Evolutionary conservation across 192 early-diverging fungal species (phyloP).

Genomic region (Phlyctochytrium arcticum): DNA sequence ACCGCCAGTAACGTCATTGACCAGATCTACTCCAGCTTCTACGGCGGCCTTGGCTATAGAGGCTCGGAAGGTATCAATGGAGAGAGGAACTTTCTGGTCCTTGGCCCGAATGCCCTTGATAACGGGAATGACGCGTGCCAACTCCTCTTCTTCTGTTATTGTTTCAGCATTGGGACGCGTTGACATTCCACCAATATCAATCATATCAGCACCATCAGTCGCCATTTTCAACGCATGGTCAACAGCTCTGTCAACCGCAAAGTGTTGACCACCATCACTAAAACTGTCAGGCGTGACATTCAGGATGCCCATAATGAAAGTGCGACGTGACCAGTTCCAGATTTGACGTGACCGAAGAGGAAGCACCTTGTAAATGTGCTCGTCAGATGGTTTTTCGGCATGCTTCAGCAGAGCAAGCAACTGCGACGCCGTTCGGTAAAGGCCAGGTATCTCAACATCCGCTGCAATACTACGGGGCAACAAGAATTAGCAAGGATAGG

Average conservation of each 20-base stretch:
- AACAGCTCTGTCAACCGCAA: constrained; percentile 61
- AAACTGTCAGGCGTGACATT: constrained; percentile 98
- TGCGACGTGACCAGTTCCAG: constrained; percentile 63
- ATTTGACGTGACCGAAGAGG: constrained; percentile 33
- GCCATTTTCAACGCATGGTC: constrained; percentile 64
- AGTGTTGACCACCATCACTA: constrained; percentile 79
- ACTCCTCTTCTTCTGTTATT: constrained; percentile 69
- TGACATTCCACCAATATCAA: constrained; percentile 95
- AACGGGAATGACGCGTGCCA: constrained; percentile 77
- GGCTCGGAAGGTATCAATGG: constrained; percentile 89
- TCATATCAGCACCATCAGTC: constrained; percentile 77
- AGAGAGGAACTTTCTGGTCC: constrained; percentile 69
- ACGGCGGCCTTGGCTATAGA: constrained; percentile 82
- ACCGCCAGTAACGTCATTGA: constrained; percentile 97
- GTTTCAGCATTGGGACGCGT: constrained; percentile 84
- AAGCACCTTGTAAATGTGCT: constrained; percentile 36
- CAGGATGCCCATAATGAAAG: constrained; percentile 92
- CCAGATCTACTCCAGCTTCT: constrained; percentile 82
- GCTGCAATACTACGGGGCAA: constrained; percentile 67
- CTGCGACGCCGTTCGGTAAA: constrained; percentile 73
- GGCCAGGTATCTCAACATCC: constrained; percentile 81
- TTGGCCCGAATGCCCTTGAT: constrained; percentile 66
- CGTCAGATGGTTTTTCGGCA: constrained; percentile 25
- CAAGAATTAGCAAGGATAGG: background rate
- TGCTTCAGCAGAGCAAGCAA: constrained; percentile 56